These are phyloP conservation scores for Plasmodium inui DNA, from an alignment of 169 alveolate genomes.

Conservation along the genomic window DNA sequence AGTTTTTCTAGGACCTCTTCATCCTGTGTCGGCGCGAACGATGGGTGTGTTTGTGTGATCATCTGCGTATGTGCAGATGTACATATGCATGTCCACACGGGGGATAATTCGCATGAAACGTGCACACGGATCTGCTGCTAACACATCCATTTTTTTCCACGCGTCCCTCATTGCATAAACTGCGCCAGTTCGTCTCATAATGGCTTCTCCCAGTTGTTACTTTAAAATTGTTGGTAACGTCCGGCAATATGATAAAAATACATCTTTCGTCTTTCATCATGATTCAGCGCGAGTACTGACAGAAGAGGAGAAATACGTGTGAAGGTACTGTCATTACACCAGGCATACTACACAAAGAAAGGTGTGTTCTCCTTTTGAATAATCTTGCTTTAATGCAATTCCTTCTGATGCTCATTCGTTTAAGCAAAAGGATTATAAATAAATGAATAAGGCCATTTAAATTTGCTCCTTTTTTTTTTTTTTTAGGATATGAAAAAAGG, in stretches of 20 bases:
- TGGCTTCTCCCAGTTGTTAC: constrained; percentile 39
- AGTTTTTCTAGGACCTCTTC: constrained; percentile 71
- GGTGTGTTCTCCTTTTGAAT: background rate
- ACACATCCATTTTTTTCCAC: background rate
- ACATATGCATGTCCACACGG: constrained; percentile 12
- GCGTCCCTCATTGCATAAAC: background rate
- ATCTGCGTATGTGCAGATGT: background rate
- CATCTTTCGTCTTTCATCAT: constrained; percentile 74
- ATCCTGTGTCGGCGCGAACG: constrained; percentile 30
- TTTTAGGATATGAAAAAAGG: background rate
- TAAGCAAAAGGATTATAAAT: background rate
- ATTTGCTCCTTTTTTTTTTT: background rate
- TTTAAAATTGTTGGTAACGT: constrained; percentile 62
- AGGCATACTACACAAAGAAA: background rate
- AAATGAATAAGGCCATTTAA: background rate
- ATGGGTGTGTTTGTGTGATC: background rate
- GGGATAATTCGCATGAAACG: too few species aligned
- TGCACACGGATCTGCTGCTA: background rate
- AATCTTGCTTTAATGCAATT: background rate
- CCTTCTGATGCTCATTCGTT: background rate
- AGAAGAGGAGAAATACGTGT: background rate
- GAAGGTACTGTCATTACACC: background rate
- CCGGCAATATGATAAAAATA: constrained; percentile 64
- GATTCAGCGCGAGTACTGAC: background rate
- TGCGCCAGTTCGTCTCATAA: background rate